These are phyloP conservation scores for Malassezia brasiliensis DNA, from an alignment of 1,284 basidiomycete genomes.

Conservation along the genomic window DNA sequence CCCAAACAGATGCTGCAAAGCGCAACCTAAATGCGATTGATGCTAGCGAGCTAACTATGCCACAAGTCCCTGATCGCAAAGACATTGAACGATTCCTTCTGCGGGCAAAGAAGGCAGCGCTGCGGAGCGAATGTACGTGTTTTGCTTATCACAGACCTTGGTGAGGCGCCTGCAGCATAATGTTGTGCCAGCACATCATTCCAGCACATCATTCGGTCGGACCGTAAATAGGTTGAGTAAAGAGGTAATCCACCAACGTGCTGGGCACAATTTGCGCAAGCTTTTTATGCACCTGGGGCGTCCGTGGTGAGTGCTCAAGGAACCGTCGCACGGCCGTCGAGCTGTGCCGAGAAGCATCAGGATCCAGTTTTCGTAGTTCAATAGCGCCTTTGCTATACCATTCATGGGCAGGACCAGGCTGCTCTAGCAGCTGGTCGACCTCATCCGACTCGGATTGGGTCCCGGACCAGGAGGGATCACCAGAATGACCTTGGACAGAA, in stretches of 20 bases:
- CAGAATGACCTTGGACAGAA: constrained; percentile 4
- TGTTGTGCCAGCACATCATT: background rate
- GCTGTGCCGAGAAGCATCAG: constrained; percentile 21
- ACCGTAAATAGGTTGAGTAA: constrained; percentile 19
- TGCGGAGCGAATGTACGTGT: constrained; percentile 12
- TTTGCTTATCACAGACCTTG: background rate
- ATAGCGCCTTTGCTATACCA: constrained; percentile 24
- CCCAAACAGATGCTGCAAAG: background rate
- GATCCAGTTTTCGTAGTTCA: constrained; percentile 23
- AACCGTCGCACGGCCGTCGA: constrained; percentile 24
- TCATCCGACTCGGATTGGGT: constrained; percentile 17
- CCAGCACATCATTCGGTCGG: background rate
- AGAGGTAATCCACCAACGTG: constrained; percentile 24
- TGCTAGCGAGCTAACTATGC: constrained; percentile 15
- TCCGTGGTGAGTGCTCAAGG: constrained; percentile 2
- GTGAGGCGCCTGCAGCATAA: background rate
- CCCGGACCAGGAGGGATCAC: background rate
- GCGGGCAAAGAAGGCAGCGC: constrained; percentile 18
- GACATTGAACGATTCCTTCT: constrained; percentile 16
- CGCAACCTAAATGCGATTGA: constrained; percentile 8
- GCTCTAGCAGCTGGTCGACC: constrained; percentile 15
- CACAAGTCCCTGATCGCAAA: constrained; percentile 6
- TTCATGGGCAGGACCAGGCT: background rate
- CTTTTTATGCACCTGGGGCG: constrained; percentile 4
- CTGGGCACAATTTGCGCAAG: constrained; percentile 22